Evolutionary conservation across 1,284 basidiomycete genomes (phyloP), one percentile per base, ranked within the genome.

Genomic region (Ustilago esculenta): DNA sequence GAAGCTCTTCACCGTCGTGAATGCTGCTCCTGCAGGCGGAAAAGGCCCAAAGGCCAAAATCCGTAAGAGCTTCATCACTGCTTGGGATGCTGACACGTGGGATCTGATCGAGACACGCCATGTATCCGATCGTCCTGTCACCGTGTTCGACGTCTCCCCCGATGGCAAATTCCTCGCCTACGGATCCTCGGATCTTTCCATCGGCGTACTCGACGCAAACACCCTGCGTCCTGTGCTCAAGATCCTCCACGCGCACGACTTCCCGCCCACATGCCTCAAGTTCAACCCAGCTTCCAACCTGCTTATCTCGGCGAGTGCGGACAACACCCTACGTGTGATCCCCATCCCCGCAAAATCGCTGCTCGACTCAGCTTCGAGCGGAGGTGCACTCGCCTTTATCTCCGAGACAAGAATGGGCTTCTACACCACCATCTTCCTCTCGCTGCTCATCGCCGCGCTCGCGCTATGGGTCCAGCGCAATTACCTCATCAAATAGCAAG

Each of bases 231-330:
- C 94, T 0, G 83, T 94, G 9, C 84, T 92, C 29, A 89, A 89
- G 29, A 94, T 98, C 60, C 85, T 97, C 43, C 91, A 92, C 81
- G 91, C 94, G 0, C 96, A 98, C 82, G 92, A 94, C 67, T 95
- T 98, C 82, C 92, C 96, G 3, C 88, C 92, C 1, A 98, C 95
- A 0, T 89, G 90, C 1, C 83, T 98, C 53, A 87, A 87, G 55
- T 98, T 98, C 85, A 94, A 90, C 80, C 90, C 92, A 0, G 85
- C 88, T 5, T 90, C 90, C 14, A 87, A 85, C 17, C 73, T 94
- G n/a, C 86, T 98, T n/a, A 87, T 94, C 20, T 93, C 92, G 5
- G 94, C 91, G 4, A 93, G 92, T 75, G 91, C 92, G 5, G 95
- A 98, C 83, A 94, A 92, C 81, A 89, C 90, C 2, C 85, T 98